These are phyloP conservation scores for Bruguiera gymnorhiza DNA, from an alignment of 345 rosid genomes.

Conservation along the genomic window DNA sequence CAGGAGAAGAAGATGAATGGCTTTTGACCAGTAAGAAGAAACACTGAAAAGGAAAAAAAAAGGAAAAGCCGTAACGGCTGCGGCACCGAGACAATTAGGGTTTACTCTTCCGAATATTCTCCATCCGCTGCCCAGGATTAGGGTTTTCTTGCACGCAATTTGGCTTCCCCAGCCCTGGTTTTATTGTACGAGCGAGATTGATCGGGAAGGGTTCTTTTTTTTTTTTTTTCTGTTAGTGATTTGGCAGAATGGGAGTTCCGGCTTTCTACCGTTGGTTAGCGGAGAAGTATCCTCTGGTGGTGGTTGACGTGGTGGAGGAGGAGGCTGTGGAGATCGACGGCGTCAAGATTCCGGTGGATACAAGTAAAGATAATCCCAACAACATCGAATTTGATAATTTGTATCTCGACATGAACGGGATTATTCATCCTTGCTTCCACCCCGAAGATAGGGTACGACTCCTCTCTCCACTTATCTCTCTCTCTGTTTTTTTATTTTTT, in stretches of 20 bases:
- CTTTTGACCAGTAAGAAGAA: too few species aligned
- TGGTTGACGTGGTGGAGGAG: slow-evolving; percentile 84
- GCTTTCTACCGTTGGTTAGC: slow-evolving; percentile 93
- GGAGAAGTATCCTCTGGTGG: slow-evolving; percentile 74
- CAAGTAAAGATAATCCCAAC: slow-evolving; percentile 81
- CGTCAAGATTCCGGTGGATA: slow-evolving; percentile 66
- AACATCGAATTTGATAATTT: slow-evolving; percentile 78
- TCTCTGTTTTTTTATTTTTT: neutral
- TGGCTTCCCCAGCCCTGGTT: too few species aligned
- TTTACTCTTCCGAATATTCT: too few species aligned
- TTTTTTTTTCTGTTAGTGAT: too few species aligned
- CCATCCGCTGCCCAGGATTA: too few species aligned
- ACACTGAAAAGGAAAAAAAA: too few species aligned
- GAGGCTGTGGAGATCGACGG: slow-evolving; percentile 64
- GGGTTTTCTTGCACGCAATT: too few species aligned
- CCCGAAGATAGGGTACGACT: slow-evolving; percentile 79
- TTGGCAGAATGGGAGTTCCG: slow-evolving; percentile 73
- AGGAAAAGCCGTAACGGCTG: too few species aligned
- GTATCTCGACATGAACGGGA: slow-evolving; percentile 99
- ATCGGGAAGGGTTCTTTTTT: fast-evolving
- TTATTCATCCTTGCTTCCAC: slow-evolving; percentile 95
- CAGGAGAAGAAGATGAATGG: too few species aligned
- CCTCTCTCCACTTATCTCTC: neutral
- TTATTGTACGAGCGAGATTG: too few species aligned
- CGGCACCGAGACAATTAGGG: too few species aligned